A percentile compares a stretch with the other conserved stretches of the same genome.
These are phyloP conservation scores for Ustilago lituana DNA, from an alignment of 1,284 basidiomycete genomes.

Conservation along the genomic window DNA sequence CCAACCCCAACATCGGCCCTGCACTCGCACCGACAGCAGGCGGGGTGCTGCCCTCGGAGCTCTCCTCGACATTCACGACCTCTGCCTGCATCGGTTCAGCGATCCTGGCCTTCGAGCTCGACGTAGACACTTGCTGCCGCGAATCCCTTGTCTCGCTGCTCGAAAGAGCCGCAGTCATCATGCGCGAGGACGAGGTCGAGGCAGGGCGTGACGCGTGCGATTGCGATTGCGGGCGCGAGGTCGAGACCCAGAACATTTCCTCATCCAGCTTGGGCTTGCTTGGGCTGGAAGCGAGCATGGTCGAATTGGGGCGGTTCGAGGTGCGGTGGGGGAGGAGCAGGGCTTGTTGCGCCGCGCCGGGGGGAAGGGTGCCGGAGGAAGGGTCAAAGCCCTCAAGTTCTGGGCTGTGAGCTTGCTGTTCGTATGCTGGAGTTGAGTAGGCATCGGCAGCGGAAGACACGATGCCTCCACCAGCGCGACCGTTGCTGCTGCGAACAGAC, in stretches of 20 bases:
- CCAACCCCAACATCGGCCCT: neutral
- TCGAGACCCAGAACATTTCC: constrained; percentile 46
- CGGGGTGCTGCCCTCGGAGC: constrained; percentile 17
- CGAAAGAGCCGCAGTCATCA: constrained; percentile 17
- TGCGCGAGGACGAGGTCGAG: constrained; percentile 16
- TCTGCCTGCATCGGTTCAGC: constrained; percentile 51
- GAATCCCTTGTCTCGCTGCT: constrained; percentile 19
- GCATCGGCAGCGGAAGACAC: constrained; percentile 27
- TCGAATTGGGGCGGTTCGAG: constrained; percentile 1
- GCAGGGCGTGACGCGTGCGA: constrained; percentile 20
- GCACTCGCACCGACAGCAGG: neutral
- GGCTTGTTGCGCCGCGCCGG: constrained; percentile 38
- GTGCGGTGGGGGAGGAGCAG: constrained; percentile 25
- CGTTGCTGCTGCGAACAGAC: too few species aligned
- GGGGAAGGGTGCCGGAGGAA: constrained; percentile 34
- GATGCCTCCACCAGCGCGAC: constrained; percentile 5
- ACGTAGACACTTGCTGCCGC: constrained; percentile 29
- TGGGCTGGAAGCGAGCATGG: neutral
- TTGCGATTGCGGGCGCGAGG: constrained; percentile 32
- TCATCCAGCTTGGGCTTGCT: constrained; percentile 28
- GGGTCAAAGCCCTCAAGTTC: constrained; percentile 21
- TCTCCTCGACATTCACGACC: constrained; percentile 31
- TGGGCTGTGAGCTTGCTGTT: neutral
- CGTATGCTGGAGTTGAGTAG: constrained; percentile 16
- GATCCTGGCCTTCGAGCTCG: constrained; percentile 17